Evolutionary conservation across 139 green algal species (phyloP).

Genomic region (Chlamydomonas schloesseri): DNA sequence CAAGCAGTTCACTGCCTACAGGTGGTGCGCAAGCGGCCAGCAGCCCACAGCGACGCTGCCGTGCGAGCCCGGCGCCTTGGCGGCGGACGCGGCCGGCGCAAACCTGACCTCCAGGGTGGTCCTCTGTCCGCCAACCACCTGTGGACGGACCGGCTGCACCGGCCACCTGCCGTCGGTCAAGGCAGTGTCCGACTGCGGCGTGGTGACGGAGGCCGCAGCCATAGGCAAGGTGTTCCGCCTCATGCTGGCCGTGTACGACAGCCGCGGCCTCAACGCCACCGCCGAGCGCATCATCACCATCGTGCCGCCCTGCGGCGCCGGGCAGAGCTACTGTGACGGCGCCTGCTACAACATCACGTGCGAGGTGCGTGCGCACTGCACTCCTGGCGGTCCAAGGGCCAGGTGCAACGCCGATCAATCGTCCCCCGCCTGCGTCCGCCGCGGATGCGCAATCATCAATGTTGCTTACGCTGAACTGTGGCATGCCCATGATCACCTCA

Average conservation of each 20-base stretch:
- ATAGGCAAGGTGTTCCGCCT: neutral
- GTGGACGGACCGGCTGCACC: neutral
- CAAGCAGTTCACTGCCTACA: neutral
- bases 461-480: too few relatives aligned
- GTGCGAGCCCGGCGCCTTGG: neutral
- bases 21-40: neutral
- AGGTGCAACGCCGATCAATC: too few relatives aligned
- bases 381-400: too few relatives aligned
- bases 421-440: neutral
- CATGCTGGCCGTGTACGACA: neutral
- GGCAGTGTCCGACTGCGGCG: neutral
- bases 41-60: neutral
- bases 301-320: neutral
- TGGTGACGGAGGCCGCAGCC: neutral
- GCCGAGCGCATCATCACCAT: neutral
- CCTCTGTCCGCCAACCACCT: neutral
- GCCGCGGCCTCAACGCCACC: neutral
- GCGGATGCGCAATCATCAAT: too few relatives aligned
- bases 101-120: neutral
- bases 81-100: neutral
- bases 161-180: neutral
- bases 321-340: neutral
- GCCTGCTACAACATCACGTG: neutral
- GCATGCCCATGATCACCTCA: too few relatives aligned
- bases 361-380: neutral